Evolutionary conservation across 1,284 basidiomycete genomes (phyloP).

Genomic region (Jaminaea rosea): DNA sequence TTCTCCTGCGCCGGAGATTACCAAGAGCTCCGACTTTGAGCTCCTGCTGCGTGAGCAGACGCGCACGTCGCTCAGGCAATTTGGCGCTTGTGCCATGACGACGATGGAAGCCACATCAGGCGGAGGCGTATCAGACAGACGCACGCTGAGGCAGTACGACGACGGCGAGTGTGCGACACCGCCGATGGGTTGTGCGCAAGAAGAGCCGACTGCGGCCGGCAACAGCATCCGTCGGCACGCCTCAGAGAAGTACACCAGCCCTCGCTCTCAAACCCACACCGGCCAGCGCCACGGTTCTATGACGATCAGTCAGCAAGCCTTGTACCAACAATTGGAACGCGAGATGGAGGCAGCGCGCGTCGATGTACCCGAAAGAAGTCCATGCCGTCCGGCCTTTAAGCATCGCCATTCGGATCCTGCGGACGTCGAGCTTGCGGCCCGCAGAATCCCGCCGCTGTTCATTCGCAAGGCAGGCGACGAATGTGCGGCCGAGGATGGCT

Average conservation of each 20-base stretch:
- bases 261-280: too few relatives aligned
- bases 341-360: slow-evolving; percentile 1
- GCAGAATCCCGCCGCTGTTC: too few relatives aligned
- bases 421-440: too few relatives aligned
- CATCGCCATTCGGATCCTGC: too few relatives aligned
- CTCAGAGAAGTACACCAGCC: too few relatives aligned
- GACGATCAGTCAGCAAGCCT: slow-evolving; percentile 4
- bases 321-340: slow-evolving; percentile 3
- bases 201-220: neutral
- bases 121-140: slow-evolving; percentile 3
- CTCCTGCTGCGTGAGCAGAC: slow-evolving; percentile 26
- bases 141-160: neutral
- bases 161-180: neutral
- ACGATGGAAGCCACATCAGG: slow-evolving; percentile 18
- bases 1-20: slow-evolving; percentile 3
- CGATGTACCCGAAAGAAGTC: too few relatives aligned
- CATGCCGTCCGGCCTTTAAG: too few relatives aligned
- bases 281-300: neutral
- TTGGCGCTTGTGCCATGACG: slow-evolving; percentile 16
- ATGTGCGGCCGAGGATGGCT: too few relatives aligned
- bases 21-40: slow-evolving; percentile 13
- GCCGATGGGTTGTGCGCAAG: neutral
- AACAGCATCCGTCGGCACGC: too few relatives aligned
- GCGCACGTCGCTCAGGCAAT: slow-evolving; percentile 18
- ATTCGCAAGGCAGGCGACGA: too few relatives aligned